Conservation (phyloP, 2,329 filamentous ascomycete genomes). For the Sclerotinia spermophila region DNA sequence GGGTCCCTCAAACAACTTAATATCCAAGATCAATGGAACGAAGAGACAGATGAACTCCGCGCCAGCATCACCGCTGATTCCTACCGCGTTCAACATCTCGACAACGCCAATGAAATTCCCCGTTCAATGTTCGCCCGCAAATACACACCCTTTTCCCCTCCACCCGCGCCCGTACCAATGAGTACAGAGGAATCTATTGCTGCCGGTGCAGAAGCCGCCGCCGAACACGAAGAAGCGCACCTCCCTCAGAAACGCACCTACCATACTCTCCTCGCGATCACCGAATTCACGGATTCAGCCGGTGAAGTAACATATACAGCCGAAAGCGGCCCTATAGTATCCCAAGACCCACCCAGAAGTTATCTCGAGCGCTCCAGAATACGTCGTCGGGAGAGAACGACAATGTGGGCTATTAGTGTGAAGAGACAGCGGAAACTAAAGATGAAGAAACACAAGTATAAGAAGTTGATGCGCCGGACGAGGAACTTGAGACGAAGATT, state of each 20-base stretch:
- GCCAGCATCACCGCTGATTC: constrained; percentile 44
- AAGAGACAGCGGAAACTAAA: constrained; percentile 88
- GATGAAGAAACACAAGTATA: constrained; percentile 99
- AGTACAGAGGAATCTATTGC: constrained; percentile 37
- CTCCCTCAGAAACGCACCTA: constrained; percentile 54
- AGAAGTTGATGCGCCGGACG: constrained; percentile 95
- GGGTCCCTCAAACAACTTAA: constrained; percentile 33
- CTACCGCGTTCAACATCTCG: constrained; percentile 50
- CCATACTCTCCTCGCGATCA: constrained; percentile 63
- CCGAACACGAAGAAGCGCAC: constrained; percentile 33
- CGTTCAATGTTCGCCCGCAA: constrained; percentile 62
- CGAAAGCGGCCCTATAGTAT: constrained; percentile 56
- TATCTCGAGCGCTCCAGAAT: constrained; percentile 70
- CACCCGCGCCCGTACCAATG: constrained; percentile 71
- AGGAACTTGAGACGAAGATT: constrained; percentile 77
- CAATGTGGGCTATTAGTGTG: constrained; percentile 82
- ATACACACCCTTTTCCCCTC: constrained; percentile 78
- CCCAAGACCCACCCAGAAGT: constrained; percentile 43
- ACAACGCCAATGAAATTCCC: constrained; percentile 51
- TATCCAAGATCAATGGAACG: constrained; percentile 31
- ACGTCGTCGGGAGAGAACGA: constrained; percentile 47
- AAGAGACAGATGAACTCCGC: constrained; percentile 38
- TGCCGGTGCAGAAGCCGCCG: constrained; percentile 40
- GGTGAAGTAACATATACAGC: constrained; percentile 59
- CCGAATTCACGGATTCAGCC: constrained; percentile 58